Conservation (phyloP, 495 filamentous ascomycete species). For the Aspergillus haitiensis region DNA sequence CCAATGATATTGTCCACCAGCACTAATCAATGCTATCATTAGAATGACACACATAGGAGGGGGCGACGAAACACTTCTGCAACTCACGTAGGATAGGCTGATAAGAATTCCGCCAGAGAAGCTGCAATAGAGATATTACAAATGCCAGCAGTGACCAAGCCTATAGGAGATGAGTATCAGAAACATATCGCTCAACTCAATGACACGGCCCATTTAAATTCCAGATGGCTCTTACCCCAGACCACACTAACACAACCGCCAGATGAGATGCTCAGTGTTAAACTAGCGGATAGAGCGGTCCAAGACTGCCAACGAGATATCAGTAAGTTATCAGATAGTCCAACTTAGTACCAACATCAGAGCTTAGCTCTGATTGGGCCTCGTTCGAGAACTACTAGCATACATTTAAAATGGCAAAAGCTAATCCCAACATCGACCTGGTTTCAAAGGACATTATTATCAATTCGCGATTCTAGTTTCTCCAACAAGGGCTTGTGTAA, state of each 20-base stretch:
- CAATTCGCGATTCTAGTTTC: constrained; percentile 12
- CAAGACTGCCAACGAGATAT: constrained; percentile 39
- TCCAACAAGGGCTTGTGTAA: neutral
- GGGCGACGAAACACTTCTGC: too few species aligned
- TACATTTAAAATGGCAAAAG: constrained; percentile 56
- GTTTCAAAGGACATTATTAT: constrained; percentile 1
- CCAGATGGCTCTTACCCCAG: constrained; percentile 40
- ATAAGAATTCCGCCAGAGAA: constrained; percentile 71
- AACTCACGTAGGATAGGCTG: constrained; percentile 66
- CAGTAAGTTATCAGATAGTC: constrained; percentile 12
- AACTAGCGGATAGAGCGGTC: constrained; percentile 53
- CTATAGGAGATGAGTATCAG: constrained; percentile 29
- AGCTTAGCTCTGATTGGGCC: neutral
- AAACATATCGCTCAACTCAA: neutral
- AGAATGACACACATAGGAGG: too few species aligned
- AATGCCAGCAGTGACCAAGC: constrained; percentile 66
- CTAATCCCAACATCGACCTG: constrained; percentile 54
- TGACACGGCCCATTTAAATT: neutral
- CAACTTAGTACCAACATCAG: neutral
- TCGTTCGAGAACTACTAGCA: constrained; percentile 15
- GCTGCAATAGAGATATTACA: constrained; percentile 72
- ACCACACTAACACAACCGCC: constrained; percentile 50
- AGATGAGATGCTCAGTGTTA: constrained; percentile 49
- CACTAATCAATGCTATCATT: constrained; percentile 25
- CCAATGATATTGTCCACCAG: constrained; percentile 74